Evolutionary conservation across 139 green algal genomes (phyloP).

Genomic region (Closterium sp.): DNA sequence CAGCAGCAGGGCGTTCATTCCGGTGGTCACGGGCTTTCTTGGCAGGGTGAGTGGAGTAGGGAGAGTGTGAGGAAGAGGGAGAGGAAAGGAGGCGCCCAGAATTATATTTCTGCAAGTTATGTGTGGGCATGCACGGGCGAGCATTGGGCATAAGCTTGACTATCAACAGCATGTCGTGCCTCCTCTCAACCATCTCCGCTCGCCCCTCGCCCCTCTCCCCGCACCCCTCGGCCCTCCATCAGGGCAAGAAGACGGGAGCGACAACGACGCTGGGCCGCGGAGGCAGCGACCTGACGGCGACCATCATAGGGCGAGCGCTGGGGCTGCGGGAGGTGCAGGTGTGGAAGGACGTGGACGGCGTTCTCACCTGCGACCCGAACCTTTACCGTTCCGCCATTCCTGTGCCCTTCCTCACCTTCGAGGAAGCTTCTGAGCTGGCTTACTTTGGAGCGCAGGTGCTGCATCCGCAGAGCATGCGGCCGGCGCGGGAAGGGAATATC

Average conservation of each 20-base stretch:
- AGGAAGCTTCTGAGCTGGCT: slow-evolving; percentile 97
- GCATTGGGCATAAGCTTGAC: background rate
- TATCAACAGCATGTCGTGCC: background rate
- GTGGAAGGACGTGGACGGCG: slow-evolving; percentile 99
- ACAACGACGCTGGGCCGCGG: slow-evolving; percentile 96
- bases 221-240: background rate
- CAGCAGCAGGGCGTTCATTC: no score
- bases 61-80: background rate
- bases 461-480: slow-evolving; percentile 95
- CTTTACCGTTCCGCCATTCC: slow-evolving; percentile 73
- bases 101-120: background rate
- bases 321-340: slow-evolving; percentile 85
- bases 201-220: no score
- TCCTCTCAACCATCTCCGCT: background rate
- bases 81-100: no score
- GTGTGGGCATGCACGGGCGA: slow-evolving; percentile 41
- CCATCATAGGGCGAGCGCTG: slow-evolving; percentile 86
- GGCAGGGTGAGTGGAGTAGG: background rate
- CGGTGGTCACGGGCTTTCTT: no score
- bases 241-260: slow-evolving; percentile 67
- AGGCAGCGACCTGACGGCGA: slow-evolving; percentile 93
- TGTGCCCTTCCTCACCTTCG: slow-evolving; percentile 89
- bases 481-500: slow-evolving; percentile 69
- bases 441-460: slow-evolving; percentile 91
- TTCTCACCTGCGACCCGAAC: slow-evolving; percentile 90